A percentile compares a stretch with the other conserved stretches of the same genome.
These are phyloP conservation scores for Diaporthe velutina DNA, from an alignment of 2,329 filamentous ascomycete species.

Conservation along the genomic window DNA sequence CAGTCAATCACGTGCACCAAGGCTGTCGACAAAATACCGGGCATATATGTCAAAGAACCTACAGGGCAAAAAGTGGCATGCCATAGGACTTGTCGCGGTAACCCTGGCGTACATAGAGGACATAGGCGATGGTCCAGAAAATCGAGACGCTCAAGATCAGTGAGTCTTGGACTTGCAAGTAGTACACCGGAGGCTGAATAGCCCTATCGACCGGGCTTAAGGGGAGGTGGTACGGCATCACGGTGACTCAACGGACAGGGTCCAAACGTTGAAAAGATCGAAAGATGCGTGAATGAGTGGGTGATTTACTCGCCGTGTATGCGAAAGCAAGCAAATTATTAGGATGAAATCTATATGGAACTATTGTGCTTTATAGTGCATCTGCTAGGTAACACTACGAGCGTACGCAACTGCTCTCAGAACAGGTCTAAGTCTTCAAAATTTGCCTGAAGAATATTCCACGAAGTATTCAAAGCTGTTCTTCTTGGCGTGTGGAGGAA, in stretches of 20 bases:
- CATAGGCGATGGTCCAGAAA: slow-evolving; percentile 38
- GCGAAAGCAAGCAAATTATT: background rate
- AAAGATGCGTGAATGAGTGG: background rate
- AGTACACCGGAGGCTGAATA: slow-evolving; percentile 33
- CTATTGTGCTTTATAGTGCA: background rate
- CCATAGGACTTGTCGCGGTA: slow-evolving; percentile 39
- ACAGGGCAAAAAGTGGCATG: slow-evolving; percentile 39
- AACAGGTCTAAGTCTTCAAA: too few relatives aligned
- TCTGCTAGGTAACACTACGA: background rate
- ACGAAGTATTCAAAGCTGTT: too few relatives aligned
- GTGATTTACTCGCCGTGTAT: background rate
- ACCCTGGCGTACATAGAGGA: slow-evolving; percentile 36
- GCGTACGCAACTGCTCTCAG: background rate
- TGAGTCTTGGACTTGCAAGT: slow-evolving; percentile 34
- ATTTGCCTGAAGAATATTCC: too few relatives aligned
- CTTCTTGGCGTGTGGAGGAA: too few relatives aligned
- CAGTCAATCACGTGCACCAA: background rate
- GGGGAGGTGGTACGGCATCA: slow-evolving; percentile 31
- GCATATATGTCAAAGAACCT: background rate
- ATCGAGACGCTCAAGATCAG: slow-evolving; percentile 16
- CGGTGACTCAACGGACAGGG: background rate
- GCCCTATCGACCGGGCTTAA: slow-evolving; percentile 31
- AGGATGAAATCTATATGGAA: background rate
- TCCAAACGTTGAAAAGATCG: background rate
- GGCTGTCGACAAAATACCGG: background rate